Percentiles rank a stretch among this genome's conserved stretches.
These are phyloP conservation scores for Xylaria sp. DNA, from an alignment of 2,329 filamentous ascomycete species.

Conservation along the genomic window DNA sequence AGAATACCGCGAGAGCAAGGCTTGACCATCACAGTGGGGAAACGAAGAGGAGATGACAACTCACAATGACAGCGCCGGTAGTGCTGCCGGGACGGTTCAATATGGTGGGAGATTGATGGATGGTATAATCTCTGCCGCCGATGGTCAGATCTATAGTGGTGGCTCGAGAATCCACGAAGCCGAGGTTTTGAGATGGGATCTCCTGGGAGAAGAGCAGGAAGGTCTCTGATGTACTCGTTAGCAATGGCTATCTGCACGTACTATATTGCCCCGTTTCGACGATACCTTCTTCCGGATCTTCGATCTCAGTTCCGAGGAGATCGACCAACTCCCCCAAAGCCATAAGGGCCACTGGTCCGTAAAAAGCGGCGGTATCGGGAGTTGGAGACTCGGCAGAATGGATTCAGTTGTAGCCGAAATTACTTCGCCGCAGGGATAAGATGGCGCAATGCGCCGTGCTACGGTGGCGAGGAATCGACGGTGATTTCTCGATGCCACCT, in stretches of 20 bases:
- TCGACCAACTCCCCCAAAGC: slow-evolving; percentile 27
- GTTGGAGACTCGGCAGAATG: not conserved
- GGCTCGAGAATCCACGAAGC: slow-evolving; percentile 79
- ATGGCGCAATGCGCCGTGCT: slow-evolving; percentile 3
- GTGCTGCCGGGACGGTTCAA: slow-evolving; percentile 75
- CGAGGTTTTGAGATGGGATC: slow-evolving; percentile 77
- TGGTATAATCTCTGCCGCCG: slow-evolving; percentile 70
- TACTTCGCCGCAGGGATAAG: not conserved
- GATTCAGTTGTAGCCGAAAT: slow-evolving; percentile 21
- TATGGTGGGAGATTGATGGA: slow-evolving; percentile 83
- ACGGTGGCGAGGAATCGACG: not conserved
- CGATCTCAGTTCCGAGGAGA: slow-evolving; percentile 35
- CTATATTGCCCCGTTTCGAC: slow-evolving; percentile 1
- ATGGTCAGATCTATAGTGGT: slow-evolving; percentile 70
- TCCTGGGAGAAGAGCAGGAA: slow-evolving; percentile 83
- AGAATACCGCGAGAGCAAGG: not conserved
- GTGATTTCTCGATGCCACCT: not conserved
- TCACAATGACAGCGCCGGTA: slow-evolving; percentile 73
- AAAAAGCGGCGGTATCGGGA: not conserved
- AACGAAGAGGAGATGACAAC: not conserved
- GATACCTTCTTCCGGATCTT: slow-evolving; percentile 44
- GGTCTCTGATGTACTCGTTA: slow-evolving; percentile 67
- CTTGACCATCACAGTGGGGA: not conserved
- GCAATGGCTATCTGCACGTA: slow-evolving; percentile 14
- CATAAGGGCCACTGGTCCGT: slow-evolving; percentile 22